Percentiles rank a stretch among this genome's conserved stretches.
phyloP scores from a whole-genome alignment of 441 rosid genomes.

The Erodium moschatum region DNA sequence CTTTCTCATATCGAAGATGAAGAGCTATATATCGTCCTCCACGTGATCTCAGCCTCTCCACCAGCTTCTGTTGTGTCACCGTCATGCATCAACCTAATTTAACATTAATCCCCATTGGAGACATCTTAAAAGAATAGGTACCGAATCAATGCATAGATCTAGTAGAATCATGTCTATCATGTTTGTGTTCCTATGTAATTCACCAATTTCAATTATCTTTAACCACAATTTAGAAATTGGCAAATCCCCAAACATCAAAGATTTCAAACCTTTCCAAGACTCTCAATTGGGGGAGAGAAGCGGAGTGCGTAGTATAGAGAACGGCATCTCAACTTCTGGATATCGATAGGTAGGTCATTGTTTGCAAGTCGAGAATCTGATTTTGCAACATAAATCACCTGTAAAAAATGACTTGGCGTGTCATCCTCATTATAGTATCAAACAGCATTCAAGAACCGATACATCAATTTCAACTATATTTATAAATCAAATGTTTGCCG shows the following conservation, averaged over 20 bases:
- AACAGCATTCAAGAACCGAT: not conserved
- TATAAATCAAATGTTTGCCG: no score
- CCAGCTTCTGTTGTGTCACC: slow-evolving; percentile 91
- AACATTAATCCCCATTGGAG: slow-evolving; percentile 83
- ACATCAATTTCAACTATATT: no score
- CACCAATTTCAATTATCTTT: not conserved
- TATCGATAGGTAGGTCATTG: slow-evolving; percentile 71
- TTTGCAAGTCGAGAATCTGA: slow-evolving; percentile 96
- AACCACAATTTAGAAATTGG: not conserved
- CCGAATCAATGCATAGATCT: slow-evolving; percentile 22
- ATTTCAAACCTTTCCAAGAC: slow-evolving; percentile 67
- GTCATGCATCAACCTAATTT: slow-evolving; percentile 82
- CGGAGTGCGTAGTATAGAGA: slow-evolving; percentile 57
- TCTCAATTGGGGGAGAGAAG: slow-evolving; percentile 67
- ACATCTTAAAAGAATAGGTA: slow-evolving; percentile 60
- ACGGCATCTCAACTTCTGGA: slow-evolving; percentile 87
- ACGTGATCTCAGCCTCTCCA: slow-evolving; percentile 64
- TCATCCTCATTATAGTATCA: slow-evolving; percentile 7
- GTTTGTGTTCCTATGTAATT: not conserved
- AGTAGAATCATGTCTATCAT: slow-evolving; percentile 15
- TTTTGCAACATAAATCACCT: slow-evolving; percentile 82
- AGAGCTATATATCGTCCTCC: slow-evolving; percentile 74
- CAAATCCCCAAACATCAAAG: not conserved
- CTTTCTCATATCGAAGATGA: slow-evolving; percentile 93
- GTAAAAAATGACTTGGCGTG: slow-evolving; percentile 23